Evolutionary conservation across 2,329 filamentous ascomycete genomes (phyloP).

Genomic region (Chrysosporium queenslandicum): DNA sequence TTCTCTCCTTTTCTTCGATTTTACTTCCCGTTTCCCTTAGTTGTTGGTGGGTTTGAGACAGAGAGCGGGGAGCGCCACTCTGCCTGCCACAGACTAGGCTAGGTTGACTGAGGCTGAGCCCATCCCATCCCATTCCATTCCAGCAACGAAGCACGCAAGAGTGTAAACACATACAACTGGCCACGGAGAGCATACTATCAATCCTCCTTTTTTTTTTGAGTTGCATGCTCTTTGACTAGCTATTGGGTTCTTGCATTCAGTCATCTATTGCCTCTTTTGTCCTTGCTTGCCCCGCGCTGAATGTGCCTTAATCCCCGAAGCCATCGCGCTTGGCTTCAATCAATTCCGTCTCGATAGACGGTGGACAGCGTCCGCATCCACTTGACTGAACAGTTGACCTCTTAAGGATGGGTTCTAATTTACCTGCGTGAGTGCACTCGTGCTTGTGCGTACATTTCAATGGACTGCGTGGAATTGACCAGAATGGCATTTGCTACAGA

Average conservation of each 20-base stretch:
- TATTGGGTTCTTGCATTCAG: neutral
- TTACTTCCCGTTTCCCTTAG: neutral
- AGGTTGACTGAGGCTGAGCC: slow-evolving; percentile 10
- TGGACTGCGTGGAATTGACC: slow-evolving; percentile 14
- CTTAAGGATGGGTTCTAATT: slow-evolving; percentile 47
- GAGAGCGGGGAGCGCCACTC: slow-evolving; percentile 8
- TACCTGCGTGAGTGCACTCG: slow-evolving; percentile 49
- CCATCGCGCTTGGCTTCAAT: slow-evolving; percentile 9
- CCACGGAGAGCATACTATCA: neutral
- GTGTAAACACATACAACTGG: neutral
- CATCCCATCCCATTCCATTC: neutral
- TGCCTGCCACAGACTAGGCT: neutral
- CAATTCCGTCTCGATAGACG: slow-evolving; percentile 7
- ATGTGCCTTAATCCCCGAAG: slow-evolving; percentile 1
- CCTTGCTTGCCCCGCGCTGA: slow-evolving; percentile 6
- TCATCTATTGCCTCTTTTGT: neutral
- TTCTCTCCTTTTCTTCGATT: no score
- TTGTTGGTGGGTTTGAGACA: neutral
- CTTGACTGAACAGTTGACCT: slow-evolving; percentile 2
- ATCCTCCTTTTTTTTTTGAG: neutral
- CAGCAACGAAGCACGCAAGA: neutral
- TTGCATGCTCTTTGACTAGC: neutral
- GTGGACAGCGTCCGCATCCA: neutral
- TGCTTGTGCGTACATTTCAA: slow-evolving; percentile 14
- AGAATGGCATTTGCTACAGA: slow-evolving; percentile 35